These are phyloP conservation scores for Aureobasidium mangrovei DNA, from an alignment of 2,329 filamentous ascomycete genomes.

Conservation along the genomic window DNA sequence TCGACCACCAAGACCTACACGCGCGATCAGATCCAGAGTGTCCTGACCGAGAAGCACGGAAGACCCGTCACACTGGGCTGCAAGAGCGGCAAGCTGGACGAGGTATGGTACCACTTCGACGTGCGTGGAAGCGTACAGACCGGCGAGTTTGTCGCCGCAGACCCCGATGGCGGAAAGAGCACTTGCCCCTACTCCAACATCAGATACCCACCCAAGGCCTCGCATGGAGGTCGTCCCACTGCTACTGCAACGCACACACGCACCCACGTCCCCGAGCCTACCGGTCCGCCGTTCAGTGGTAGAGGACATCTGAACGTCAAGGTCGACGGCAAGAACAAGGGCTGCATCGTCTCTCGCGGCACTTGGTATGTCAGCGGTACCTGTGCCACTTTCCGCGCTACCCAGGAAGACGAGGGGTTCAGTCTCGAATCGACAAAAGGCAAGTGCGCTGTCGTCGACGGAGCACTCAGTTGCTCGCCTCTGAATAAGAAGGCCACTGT, in stretches of 20 bases:
- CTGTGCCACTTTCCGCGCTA: slow-evolving; percentile 56
- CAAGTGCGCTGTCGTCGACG: slow-evolving; percentile 46
- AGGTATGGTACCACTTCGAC: slow-evolving; percentile 58
- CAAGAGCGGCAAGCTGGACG: slow-evolving; percentile 38
- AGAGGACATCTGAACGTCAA: slow-evolving; percentile 52
- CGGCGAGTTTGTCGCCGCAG: slow-evolving; percentile 51
- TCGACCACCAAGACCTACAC: slow-evolving; percentile 50
- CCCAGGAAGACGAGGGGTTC: slow-evolving; percentile 39
- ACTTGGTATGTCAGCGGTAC: slow-evolving; percentile 60
- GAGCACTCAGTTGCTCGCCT: slow-evolving; percentile 47
- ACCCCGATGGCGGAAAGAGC: slow-evolving; percentile 48
- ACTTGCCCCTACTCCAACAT: slow-evolving; percentile 56
- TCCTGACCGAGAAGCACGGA: slow-evolving; percentile 45
- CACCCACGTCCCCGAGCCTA: slow-evolving; percentile 13
- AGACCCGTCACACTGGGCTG: slow-evolving; percentile 54
- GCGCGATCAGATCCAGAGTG: slow-evolving; percentile 48
- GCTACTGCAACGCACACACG: slow-evolving; percentile 26
- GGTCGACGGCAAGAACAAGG: slow-evolving; percentile 40
- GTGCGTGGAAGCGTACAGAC: slow-evolving; percentile 50
- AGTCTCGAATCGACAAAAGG: slow-evolving; percentile 52
- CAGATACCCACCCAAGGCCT: slow-evolving; percentile 53
- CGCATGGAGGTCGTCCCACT: slow-evolving; percentile 25
- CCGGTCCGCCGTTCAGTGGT: slow-evolving; percentile 43
- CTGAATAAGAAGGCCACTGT: slow-evolving; percentile 35
- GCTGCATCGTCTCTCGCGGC: slow-evolving; percentile 60